Conservation (phyloP, 192 early-diverging fungal genomes). For the Cetraspora pellucida region DNA sequence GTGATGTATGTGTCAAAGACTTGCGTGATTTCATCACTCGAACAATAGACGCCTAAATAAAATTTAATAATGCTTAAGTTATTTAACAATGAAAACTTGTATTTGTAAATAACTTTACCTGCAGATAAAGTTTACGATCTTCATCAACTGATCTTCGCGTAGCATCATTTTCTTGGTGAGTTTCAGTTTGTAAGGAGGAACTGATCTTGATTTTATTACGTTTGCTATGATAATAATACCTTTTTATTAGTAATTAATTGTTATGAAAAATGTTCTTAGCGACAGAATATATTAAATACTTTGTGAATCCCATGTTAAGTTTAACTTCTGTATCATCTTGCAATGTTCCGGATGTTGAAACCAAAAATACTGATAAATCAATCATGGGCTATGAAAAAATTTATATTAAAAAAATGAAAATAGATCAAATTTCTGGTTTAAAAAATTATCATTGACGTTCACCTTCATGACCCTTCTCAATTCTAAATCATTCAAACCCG, state of each 20-base stretch:
- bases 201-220: constrained; percentile 79
- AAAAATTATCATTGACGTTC: no score
- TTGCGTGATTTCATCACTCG: constrained; percentile 83
- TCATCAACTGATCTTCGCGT: constrained; percentile 72
- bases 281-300: constrained; percentile 39
- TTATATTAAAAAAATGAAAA: neutral
- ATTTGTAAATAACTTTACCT: constrained; percentile 44
- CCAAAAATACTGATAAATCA: constrained; percentile 54
- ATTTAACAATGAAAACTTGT: neutral
- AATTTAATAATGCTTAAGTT: constrained; percentile 56
- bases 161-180: constrained; percentile 60
- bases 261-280: constrained; percentile 29
- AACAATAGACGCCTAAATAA: constrained; percentile 86
- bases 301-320: constrained; percentile 59
- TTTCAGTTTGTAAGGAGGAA: constrained; percentile 60
- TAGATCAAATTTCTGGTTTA: no score
- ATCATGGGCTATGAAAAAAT: constrained; percentile 49
- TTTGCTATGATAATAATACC: constrained; percentile 58
- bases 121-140: constrained; percentile 74
- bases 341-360: constrained; percentile 23
- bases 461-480: constrained; percentile 56
- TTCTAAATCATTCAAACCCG: constrained; percentile 57
- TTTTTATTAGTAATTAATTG: constrained; percentile 27
- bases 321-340: constrained; percentile 34
- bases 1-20: constrained; percentile 62